phyloP scores from a whole-genome alignment of 805 yeast species.

The Candida qinlingensis region DNA sequence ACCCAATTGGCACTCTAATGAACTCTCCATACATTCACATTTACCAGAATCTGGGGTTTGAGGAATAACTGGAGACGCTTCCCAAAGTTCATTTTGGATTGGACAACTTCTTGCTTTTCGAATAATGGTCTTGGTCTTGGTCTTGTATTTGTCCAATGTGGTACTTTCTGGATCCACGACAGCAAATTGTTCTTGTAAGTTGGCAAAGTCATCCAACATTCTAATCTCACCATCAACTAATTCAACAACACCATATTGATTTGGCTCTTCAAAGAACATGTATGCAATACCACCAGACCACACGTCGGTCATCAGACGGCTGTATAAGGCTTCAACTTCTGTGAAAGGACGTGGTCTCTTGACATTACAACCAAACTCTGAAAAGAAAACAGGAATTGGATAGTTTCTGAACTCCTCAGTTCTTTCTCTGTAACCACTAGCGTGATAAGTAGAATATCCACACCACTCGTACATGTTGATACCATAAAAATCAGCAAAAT shows the following conservation, averaged over 20 bases:
- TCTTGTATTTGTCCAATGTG: conserved; percentile 24
- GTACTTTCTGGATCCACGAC: conserved; percentile 43
- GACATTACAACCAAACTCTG: conserved; percentile 75
- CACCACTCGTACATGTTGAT: conserved; percentile 90
- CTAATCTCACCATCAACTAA: conserved; percentile 38
- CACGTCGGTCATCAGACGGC: conserved; percentile 63
- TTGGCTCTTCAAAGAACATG: conserved; percentile 76
- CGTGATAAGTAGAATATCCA: conserved; percentile 54
- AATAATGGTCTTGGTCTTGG: conserved; percentile 19
- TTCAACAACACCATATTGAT: conserved; percentile 66
- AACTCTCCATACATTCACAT: conserved; percentile 56
- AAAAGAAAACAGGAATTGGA: conserved; percentile 71
- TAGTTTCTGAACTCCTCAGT: conserved; percentile 57
- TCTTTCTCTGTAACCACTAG: conserved; percentile 63
- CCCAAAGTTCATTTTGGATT: conserved; percentile 46
- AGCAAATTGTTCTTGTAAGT: conserved; percentile 48
- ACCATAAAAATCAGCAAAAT: conserved; percentile 69
- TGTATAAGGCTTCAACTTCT: conserved; percentile 62
- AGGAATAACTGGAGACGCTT: conserved; percentile 56
- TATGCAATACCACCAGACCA: conserved; percentile 88
- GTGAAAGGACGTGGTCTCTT: conserved; percentile 66
- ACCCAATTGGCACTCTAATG: conserved; percentile 52
- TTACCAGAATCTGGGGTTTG: conserved; percentile 58
- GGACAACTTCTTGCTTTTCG: conserved; percentile 46
- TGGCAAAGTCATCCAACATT: conserved; percentile 54